A percentile compares a stretch with the other conserved stretches of the same genome.
Conservation (phyloP, 805 yeast species). For the Helenozyma baotianmanensis region DNA sequence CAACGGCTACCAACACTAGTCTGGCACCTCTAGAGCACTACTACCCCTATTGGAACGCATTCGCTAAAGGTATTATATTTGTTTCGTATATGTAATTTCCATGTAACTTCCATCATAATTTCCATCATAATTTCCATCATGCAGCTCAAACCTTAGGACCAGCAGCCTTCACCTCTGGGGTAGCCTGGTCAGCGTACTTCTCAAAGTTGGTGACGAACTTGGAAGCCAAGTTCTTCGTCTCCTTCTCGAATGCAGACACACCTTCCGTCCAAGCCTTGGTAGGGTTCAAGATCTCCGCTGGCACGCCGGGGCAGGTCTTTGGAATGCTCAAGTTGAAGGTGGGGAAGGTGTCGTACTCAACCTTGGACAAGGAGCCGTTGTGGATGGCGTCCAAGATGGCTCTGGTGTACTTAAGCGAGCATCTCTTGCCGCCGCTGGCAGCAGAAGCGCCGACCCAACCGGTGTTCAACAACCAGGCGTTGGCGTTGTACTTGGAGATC, state of each 20-base stretch:
- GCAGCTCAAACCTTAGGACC: conserved; percentile 58
- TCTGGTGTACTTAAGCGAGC: conserved; percentile 96
- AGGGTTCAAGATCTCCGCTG: conserved; percentile 82
- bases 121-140: too few species aligned
- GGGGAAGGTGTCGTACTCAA: conserved; percentile 78
- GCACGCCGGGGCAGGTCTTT: conserved; percentile 75
- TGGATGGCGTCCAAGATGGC: conserved; percentile 93
- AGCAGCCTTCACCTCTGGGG: conserved; percentile 84
- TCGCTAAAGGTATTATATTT: too few species aligned
- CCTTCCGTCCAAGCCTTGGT: conserved; percentile 67
- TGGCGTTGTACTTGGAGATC: conserved; percentile 81
- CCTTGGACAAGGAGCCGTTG: conserved; percentile 78
- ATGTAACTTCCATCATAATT: too few species aligned
- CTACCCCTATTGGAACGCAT: too few species aligned
- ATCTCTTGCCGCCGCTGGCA: conserved; percentile 91
- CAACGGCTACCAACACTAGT: too few species aligned
- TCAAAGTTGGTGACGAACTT: conserved; percentile 83
- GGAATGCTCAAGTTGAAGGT: conserved; percentile 87
- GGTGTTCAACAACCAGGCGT: conserved; percentile 95
- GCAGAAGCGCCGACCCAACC: conserved; percentile 98
- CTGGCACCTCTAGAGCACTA: too few species aligned
- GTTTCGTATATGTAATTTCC: too few species aligned
- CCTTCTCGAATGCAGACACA: conserved; percentile 33
- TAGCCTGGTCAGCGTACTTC: conserved; percentile 78
- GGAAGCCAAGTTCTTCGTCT: conserved; percentile 58